Conservation (phyloP, 2,329 filamentous ascomycete genomes). For the Aureobasidium sp. region DNA sequence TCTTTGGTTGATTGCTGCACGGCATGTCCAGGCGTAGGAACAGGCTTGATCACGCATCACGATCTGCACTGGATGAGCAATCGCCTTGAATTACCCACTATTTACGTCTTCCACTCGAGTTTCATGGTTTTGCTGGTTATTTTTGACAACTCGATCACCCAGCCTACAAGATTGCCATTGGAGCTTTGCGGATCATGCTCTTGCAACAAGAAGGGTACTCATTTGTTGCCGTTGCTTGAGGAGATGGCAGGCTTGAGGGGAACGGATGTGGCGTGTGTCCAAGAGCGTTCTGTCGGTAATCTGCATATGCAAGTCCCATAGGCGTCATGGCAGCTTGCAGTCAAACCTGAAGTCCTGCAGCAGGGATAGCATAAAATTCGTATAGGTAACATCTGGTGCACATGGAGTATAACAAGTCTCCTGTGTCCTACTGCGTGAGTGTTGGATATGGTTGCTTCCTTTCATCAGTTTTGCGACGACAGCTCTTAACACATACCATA, state of each 20-base stretch:
- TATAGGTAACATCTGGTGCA: conserved; percentile 11
- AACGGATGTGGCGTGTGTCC: conserved; percentile 7
- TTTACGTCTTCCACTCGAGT: not conserved
- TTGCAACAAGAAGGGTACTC: not conserved
- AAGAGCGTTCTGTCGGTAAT: conserved; percentile 2
- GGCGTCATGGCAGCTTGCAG: conserved; percentile 15
- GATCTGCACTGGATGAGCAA: conserved; percentile 9
- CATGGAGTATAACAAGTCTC: conserved; percentile 3
- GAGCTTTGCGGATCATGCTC: not conserved
- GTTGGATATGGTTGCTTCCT: not conserved
- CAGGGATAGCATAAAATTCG: conserved; percentile 2
- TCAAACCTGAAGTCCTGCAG: conserved; percentile 4
- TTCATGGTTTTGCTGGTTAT: not conserved
- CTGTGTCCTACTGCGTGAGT: not conserved
- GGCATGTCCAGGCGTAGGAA: conserved; percentile 11
- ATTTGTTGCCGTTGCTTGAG: not conserved
- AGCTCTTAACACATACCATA: not conserved
- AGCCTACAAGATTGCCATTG: not conserved
- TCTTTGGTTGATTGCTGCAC: conserved; percentile 16
- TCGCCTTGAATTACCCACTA: conserved; percentile 7
- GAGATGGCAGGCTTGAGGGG: not conserved
- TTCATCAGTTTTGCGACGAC: not conserved
- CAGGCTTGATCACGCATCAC: conserved; percentile 9
- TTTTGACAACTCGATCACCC: not conserved
- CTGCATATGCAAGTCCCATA: conserved; percentile 11